phyloP scores from a whole-genome alignment of 768 basidiomycete genomes.

The Serendipita sp. region DNA sequence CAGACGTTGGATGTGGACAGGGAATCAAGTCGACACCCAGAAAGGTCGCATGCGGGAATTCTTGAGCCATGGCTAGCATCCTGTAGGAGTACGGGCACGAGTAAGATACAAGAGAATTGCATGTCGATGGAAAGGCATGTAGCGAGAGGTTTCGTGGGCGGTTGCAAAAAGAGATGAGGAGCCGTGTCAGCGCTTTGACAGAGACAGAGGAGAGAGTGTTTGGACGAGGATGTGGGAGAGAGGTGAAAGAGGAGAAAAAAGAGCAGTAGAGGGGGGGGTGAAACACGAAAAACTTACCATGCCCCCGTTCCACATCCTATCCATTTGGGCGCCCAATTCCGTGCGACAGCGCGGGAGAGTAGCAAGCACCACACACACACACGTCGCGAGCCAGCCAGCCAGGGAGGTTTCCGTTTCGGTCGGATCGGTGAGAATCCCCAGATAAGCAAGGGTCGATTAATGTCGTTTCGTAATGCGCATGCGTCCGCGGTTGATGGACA shows the following conservation, averaged over 20 bases:
- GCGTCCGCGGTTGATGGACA: too few species aligned
- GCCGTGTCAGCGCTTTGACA: background rate
- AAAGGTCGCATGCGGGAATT: background rate
- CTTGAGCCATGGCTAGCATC: background rate
- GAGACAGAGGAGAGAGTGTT: background rate
- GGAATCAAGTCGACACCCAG: background rate
- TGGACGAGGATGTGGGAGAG: background rate
- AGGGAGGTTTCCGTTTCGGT: too few species aligned
- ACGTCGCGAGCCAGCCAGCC: too few species aligned
- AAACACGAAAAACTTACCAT: background rate
- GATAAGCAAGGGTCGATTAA: too few species aligned
- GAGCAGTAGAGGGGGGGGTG: background rate
- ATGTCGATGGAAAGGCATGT: too few species aligned
- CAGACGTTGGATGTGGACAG: background rate
- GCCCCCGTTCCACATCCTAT: slow-evolving; percentile 1
- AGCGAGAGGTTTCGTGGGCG: background rate
- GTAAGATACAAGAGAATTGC: background rate
- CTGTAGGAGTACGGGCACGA: background rate
- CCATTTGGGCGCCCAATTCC: background rate
- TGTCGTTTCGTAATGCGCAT: too few species aligned
- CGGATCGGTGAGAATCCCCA: too few species aligned
- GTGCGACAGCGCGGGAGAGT: too few species aligned
- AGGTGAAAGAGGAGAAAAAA: background rate
- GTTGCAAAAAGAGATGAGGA: background rate
- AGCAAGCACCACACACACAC: too few species aligned